Conservation (phyloP, 1,284 basidiomycete genomes). For the Farysia itapuensis region DNA sequence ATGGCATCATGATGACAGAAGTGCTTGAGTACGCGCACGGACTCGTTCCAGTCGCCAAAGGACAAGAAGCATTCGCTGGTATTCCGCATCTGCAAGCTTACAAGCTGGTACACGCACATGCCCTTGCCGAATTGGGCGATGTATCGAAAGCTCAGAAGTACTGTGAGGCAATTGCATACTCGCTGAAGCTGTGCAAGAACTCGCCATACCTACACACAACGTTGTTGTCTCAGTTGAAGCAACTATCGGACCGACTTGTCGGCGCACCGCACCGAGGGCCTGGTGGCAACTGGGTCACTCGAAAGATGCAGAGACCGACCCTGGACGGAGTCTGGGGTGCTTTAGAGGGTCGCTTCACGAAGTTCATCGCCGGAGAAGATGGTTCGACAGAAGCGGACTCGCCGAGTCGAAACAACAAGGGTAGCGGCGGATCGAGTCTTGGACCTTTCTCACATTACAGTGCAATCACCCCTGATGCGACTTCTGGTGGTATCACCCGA, state of each 20-base stretch:
- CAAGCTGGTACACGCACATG: slow-evolving; percentile 76
- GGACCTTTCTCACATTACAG: slow-evolving; percentile 95
- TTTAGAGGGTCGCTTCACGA: slow-evolving; percentile 90
- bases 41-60: slow-evolving; percentile 72
- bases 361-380: slow-evolving; percentile 78
- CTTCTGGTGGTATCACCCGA: slow-evolving; percentile 56
- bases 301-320: slow-evolving; percentile 72
- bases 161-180: slow-evolving; percentile 82
- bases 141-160: slow-evolving; percentile 65
- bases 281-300: slow-evolving; percentile 68
- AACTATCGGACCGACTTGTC: slow-evolving; percentile 77
- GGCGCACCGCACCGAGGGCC: slow-evolving; percentile 67
- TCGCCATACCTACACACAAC: slow-evolving; percentile 72
- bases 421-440: slow-evolving; percentile 28
- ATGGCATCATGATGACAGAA: slow-evolving; percentile 84
- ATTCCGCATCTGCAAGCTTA: slow-evolving; percentile 86
- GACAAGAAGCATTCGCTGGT: slow-evolving; percentile 80
- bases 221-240: slow-evolving; percentile 76
- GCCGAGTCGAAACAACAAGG: slow-evolving; percentile 58
- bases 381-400: slow-evolving; percentile 56
- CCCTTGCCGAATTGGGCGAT: slow-evolving; percentile 66
- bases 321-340: slow-evolving; percentile 89
- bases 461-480: slow-evolving; percentile 77
- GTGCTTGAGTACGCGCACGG: slow-evolving; percentile 89
- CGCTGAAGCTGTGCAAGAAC: slow-evolving; percentile 66